These are phyloP conservation scores for Avena insularis DNA, from an alignment of 176 grass and related monocot species.

Conservation along the genomic window DNA sequence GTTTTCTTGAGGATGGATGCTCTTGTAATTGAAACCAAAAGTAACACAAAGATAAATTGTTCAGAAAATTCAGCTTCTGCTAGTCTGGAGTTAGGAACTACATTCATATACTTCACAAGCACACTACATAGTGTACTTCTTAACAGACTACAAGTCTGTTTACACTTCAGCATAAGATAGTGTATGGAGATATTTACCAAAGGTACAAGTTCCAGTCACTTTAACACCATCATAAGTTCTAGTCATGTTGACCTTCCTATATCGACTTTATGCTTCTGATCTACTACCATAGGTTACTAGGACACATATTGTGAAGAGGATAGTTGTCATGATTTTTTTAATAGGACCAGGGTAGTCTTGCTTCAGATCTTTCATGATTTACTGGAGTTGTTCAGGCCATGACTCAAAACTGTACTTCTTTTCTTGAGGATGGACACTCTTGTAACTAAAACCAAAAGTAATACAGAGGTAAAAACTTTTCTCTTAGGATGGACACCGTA, in stretches of 20 bases:
- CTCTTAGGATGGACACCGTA: no score
- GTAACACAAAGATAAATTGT: not conserved
- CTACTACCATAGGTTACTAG: not conserved
- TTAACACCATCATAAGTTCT: not conserved
- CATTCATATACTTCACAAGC: no score
- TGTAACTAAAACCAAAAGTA: not conserved
- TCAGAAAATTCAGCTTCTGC: not conserved
- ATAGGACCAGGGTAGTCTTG: not conserved
- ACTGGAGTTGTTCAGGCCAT: not conserved
- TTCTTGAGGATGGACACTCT: not conserved
- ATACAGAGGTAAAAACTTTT: not conserved
- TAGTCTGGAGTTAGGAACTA: not conserved
- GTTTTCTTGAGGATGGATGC: not conserved
- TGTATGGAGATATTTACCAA: not conserved
- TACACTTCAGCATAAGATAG: not conserved
- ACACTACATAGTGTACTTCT: no score
- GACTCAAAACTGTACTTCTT: not conserved
- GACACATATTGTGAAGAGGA: not conserved
- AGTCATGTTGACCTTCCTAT: not conserved
- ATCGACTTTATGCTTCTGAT: not conserved
- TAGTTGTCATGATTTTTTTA: not conserved
- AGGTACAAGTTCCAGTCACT: not conserved
- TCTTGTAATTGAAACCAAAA: not conserved
- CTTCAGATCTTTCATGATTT: constrained; percentile 5
- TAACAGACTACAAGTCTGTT: not conserved